These are phyloP conservation scores for Lactarius hengduanensis DNA, from an alignment of 768 basidiomycete genomes.

Conservation along the genomic window DNA sequence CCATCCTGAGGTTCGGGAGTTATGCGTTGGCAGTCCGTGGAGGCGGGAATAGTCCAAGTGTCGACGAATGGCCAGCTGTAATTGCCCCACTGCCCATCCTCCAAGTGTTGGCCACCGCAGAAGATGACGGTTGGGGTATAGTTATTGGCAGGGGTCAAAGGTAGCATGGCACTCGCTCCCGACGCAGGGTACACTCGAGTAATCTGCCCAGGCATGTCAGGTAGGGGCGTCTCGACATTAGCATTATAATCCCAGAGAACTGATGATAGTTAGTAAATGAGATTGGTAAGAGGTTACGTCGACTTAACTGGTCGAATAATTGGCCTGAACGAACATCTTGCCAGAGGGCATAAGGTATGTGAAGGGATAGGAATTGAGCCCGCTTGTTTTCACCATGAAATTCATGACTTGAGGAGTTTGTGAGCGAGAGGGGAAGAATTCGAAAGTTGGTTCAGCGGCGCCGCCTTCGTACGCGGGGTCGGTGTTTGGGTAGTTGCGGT, in stretches of 20 bases:
- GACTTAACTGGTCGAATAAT: constrained; percentile 66
- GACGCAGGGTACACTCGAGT: constrained; percentile 88
- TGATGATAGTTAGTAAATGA: constrained; percentile 29
- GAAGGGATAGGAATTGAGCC: constrained; percentile 75
- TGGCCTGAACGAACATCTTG: constrained; percentile 79
- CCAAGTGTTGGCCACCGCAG: constrained; percentile 86
- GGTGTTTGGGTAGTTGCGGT: constrained; percentile 66
- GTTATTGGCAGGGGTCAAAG: constrained; percentile 85
- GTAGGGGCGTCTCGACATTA: constrained; percentile 62
- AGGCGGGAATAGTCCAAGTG: constrained; percentile 70
- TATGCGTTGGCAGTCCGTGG: constrained; percentile 74
- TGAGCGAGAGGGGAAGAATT: constrained; percentile 72
- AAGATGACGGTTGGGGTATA: constrained; percentile 84
- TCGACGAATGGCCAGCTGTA: constrained; percentile 71
- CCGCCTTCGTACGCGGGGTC: constrained; percentile 65
- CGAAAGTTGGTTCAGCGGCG: constrained; percentile 77
- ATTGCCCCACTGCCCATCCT: constrained; percentile 69
- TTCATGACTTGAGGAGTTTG: constrained; percentile 50
- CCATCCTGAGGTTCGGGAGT: constrained; percentile 81
- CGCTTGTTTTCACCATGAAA: constrained; percentile 70
- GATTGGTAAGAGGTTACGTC: constrained; percentile 8
- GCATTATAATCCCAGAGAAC: constrained; percentile 52
- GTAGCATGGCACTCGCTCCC: constrained; percentile 86
- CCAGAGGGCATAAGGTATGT: constrained; percentile 74
- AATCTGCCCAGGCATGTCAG: constrained; percentile 70